A percentile compares a stretch with the other conserved stretches of the same genome.
Conservation (phyloP, 768 basidiomycete genomes). For the Hygrocybe punicea region DNA sequence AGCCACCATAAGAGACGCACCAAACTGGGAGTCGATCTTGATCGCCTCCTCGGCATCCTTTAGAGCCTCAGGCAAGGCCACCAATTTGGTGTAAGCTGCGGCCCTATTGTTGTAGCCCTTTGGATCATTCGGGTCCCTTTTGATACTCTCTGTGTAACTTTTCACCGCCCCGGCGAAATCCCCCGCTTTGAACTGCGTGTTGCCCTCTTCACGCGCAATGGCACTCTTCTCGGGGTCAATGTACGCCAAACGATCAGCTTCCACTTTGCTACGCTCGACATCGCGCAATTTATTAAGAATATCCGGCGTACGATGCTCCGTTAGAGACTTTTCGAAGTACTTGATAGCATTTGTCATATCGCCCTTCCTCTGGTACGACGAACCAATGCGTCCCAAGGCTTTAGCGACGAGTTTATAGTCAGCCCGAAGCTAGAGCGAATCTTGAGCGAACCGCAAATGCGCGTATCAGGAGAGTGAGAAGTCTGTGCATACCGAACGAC, state of each 20-base stretch:
- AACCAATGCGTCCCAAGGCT: slow-evolving; percentile 86
- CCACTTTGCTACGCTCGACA: slow-evolving; percentile 71
- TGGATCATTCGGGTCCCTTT: slow-evolving; percentile 86
- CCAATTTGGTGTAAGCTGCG: slow-evolving; percentile 94
- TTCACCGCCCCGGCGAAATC: slow-evolving; percentile 92
- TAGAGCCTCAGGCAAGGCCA: slow-evolving; percentile 89
- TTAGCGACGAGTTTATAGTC: slow-evolving; percentile 97
- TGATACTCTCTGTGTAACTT: slow-evolving; percentile 93
- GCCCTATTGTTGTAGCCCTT: slow-evolving; percentile 97
- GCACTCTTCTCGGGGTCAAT: slow-evolving; percentile 83
- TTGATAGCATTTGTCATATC: slow-evolving; percentile 80
- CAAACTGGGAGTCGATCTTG: slow-evolving; percentile 82
- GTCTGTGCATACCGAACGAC: slow-evolving; percentile 56
- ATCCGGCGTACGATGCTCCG: slow-evolving; percentile 95
- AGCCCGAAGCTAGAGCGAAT: slow-evolving; percentile 59
- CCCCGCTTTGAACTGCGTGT: slow-evolving; percentile 84
- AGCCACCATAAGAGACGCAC: slow-evolving; percentile 38
- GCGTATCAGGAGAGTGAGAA: neutral
- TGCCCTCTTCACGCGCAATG: slow-evolving; percentile 86
- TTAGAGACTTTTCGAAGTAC: slow-evolving; percentile 88
- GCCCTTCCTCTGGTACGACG: slow-evolving; percentile 75
- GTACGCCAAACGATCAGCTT: slow-evolving; percentile 78
- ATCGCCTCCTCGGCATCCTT: slow-evolving; percentile 95
- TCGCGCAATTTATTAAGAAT: slow-evolving; percentile 87
- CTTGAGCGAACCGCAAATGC: neutral